Base-by-base conservation (phyloP, 192 early-diverging fungal species). In the Chytriomyces hyalinus region DNA sequence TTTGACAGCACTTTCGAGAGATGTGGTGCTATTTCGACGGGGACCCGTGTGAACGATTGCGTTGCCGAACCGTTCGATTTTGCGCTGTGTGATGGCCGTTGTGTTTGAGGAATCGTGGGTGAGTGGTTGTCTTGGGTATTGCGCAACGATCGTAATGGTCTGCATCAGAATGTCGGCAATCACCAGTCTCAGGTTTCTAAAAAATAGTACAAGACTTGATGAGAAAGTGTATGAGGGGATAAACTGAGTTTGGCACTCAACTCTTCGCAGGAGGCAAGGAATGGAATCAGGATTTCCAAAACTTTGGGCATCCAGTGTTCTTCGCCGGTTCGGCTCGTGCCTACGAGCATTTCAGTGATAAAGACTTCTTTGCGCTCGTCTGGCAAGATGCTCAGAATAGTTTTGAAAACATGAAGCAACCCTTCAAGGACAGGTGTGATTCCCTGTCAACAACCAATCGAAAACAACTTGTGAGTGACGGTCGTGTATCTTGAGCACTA, bases 281-380 rank as follows among this genome's bases (percentile, higher is more conserved):
- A 77, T 24, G 76, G 76, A 6, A 77, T 44, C 53, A 77, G 36
- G 24, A 77, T 36, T 46, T 77, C 76, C 6, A 77, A 15, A 6
- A 77, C 57, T 36, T 67, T 51, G 8, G 76, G 76, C 67, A 77
- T 22, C 76, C 76, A 77, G 44, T 59, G 20, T 45, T 61, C 60
- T 73, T 73, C 71, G 8, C 71, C 71, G n/a, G 60, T 20, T 47
- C 47, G 26, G 7, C 4, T 4, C 2, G 44, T 11, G 11, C 67
- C 67, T 17, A 69, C 67, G 4, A 77, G 48, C 45, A 61, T 24
- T 6, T 77, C 76, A 7, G 64, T 61, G 22, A 77, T 36, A 61
- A 77, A 77, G 4, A 1, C 6, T 20, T 61, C n/a, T 36, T 62
- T 77, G 9, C 36, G 11, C 15, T 65, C 28, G 8, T 45, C n/a